Base-by-base conservation (phyloP, 2,329 filamentous ascomycete genomes). In the Stemphylium beticola region DNA sequence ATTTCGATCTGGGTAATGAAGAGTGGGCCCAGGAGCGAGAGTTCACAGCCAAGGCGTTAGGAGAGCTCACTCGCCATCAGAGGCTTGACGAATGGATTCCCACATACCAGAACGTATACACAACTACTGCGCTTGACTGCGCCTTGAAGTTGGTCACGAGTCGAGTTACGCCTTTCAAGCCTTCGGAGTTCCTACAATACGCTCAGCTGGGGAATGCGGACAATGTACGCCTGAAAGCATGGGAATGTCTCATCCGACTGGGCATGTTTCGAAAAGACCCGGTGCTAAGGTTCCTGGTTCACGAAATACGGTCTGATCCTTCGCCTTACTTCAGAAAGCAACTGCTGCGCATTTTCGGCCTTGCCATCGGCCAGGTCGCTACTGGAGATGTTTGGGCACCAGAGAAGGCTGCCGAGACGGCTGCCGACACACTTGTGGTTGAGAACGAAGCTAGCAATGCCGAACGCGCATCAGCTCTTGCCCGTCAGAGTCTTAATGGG, bases 61-160 rank as follows among this genome's bases (percentile, higher is more conserved):
- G 82, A 22, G 85, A 87, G 65, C 83, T 88, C 32, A 83, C 87
- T 59, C 81, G 86, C 29, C 85, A 87, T 58, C 78, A 85, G 49
- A 79, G 86, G 32, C 83, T 88, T 68, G 86, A 88, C 61, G 86
- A 88, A 69, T 88, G 85, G 85, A 85, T 85, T 2, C 82, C 84
- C 34, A 87, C 86, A 0, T 87, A 82, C 65, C 85, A 87, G 50
- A 88, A 88, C 61, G 74, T 87, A 20, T 86, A 87, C 68, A 84
- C 86, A 1, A 79, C 79, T 11, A 85, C 85, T 11, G 85, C 85
- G 17, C 76, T 88, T 15, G 78, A 83, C n/a, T 87, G 85, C 70
- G 79, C 85, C 55, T 76, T 81, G 57, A 79, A 79, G 60, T 75
- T 88, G 15, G 82, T 83, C 59, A 77, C 81, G 57, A 81, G 80